Conservation (phyloP, 208 protist species). For the Trichomonas gallinae region DNA sequence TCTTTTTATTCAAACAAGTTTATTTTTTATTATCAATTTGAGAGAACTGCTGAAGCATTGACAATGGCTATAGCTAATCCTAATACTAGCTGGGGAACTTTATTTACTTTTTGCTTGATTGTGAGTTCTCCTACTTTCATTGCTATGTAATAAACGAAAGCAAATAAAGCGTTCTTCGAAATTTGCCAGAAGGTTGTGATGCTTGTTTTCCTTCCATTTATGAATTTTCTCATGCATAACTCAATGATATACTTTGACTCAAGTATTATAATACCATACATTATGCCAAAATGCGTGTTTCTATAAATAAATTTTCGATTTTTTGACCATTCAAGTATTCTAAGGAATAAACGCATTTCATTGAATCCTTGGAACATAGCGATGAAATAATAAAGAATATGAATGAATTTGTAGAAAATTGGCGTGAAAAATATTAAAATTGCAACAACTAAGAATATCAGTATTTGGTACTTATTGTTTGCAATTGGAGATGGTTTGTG, state of each 20-base stretch:
- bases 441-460: not conserved
- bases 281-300: not conserved
- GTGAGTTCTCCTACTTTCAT: not conserved
- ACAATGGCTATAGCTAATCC: not conserved
- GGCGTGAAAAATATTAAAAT: not conserved
- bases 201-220: not conserved
- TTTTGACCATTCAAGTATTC: not conserved
- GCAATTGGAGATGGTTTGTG: not conserved
- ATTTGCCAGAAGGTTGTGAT: not conserved
- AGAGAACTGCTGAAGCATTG: slow-evolving; percentile 1
- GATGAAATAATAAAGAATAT: not conserved
- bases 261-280: not conserved
- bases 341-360: not conserved
- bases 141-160: not conserved
- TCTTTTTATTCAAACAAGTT: too few relatives aligned
- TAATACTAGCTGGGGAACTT: not conserved
- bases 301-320: not conserved
- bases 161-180: not conserved
- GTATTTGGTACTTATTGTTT: not conserved
- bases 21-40: too few relatives aligned
- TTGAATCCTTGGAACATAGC: not conserved
- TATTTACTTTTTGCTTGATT: too few relatives aligned
- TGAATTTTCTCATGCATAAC: not conserved
- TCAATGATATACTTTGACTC: not conserved
- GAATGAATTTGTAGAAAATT: not conserved